These are phyloP conservation scores for Rhododendron williamsianum DNA, from an alignment of 148 eudicot species.

Conservation along the genomic window DNA sequence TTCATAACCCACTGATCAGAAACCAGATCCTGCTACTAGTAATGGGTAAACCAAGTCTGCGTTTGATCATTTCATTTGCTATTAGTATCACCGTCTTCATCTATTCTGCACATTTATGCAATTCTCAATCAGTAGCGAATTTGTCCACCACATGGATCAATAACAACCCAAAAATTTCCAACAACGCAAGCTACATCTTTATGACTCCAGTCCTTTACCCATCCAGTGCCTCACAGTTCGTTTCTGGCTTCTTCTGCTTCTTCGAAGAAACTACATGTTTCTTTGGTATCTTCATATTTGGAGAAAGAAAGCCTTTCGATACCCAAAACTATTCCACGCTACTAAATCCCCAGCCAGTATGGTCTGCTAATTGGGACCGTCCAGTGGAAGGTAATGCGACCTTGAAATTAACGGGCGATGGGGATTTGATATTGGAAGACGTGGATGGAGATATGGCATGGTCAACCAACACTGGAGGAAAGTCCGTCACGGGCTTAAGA, in stretches of 20 bases:
- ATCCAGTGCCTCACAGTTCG: too few relatives aligned
- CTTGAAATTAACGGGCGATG: conserved; percentile 14
- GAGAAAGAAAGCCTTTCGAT: too few relatives aligned
- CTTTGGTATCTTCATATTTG: too few relatives aligned
- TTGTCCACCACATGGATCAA: not conserved
- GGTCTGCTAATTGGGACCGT: too few relatives aligned
- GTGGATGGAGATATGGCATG: conserved; percentile 17
- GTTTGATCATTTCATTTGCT: not conserved
- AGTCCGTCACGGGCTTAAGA: conserved; percentile 20
- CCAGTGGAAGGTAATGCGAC: not conserved
- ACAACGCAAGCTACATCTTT: fast-evolving
- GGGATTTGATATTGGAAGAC: conserved; percentile 26
- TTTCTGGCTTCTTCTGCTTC: too few relatives aligned
- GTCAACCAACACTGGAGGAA: conserved; percentile 28
- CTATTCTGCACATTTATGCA: not conserved
- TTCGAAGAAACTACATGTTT: too few relatives aligned
- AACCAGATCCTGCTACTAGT: not conserved
- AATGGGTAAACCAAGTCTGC: not conserved
- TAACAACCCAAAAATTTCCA: not conserved
- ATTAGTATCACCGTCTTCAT: not conserved
- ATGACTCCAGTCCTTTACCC: too few relatives aligned
- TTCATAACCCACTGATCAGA: not conserved
- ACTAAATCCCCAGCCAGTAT: not conserved
- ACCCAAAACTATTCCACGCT: too few relatives aligned
- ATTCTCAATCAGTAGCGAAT: not conserved